phyloP scores from a whole-genome alignment of 306 rosid genomes.

The Morella rubra region DNA sequence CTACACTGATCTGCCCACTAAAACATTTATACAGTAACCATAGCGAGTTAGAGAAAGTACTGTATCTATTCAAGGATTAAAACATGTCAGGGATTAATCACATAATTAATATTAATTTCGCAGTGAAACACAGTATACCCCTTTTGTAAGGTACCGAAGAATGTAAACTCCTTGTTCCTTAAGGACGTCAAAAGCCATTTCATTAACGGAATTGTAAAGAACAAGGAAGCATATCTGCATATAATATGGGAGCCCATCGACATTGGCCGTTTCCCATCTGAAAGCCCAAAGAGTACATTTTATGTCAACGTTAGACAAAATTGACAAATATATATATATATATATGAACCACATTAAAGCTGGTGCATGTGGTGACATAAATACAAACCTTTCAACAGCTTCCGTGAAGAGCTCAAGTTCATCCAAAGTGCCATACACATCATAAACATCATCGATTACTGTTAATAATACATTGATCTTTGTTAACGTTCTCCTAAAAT shows the following conservation, averaged over 20 bases:
- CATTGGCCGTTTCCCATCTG: background rate
- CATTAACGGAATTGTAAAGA: background rate
- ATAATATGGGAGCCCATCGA: background rate
- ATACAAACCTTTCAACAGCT: background rate
- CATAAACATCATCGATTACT: background rate
- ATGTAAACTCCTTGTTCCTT: background rate
- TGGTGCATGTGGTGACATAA: background rate
- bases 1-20: slow-evolving; percentile 1
- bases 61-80: background rate
- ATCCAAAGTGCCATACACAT: too few relatives aligned
- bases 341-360: background rate
- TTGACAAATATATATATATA: too few relatives aligned
- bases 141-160: too few relatives aligned
- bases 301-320: background rate
- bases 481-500: background rate
- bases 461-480: background rate
- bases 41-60: too few relatives aligned
- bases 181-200: background rate
- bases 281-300: background rate
- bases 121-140: background rate
- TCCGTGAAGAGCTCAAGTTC: too few relatives aligned
- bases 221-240: too few relatives aligned
- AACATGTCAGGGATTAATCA: background rate
- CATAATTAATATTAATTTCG: too few relatives aligned
- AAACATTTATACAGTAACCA: background rate